Percentiles rank a stretch among this genome's conserved stretches.
These are phyloP conservation scores for Paecilomyces variotii DNA, from an alignment of 2,329 filamentous ascomycete species.

Conservation along the genomic window DNA sequence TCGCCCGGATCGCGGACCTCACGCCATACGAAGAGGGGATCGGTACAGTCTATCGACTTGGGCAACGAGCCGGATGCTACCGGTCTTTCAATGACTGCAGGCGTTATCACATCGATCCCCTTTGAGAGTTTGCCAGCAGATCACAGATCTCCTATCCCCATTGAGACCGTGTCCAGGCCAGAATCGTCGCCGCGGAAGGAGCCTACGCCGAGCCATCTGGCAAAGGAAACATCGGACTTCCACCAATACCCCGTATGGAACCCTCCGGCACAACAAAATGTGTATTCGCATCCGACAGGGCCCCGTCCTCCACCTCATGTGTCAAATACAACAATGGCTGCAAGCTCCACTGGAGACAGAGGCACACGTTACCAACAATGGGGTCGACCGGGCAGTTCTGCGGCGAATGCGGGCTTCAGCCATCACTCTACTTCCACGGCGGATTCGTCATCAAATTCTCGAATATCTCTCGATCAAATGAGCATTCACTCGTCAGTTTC, in stretches of 20 bases:
- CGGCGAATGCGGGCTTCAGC: conserved; percentile 43
- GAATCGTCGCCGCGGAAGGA: conserved; percentile 58
- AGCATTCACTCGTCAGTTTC: conserved; percentile 56
- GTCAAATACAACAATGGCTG: conserved; percentile 55
- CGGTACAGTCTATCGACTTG: conserved; percentile 62
- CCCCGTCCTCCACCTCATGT: conserved; percentile 52
- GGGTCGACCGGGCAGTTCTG: conserved; percentile 54
- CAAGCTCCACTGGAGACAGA: conserved; percentile 61
- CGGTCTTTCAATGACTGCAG: conserved; percentile 66
- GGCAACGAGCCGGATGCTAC: conserved; percentile 52
- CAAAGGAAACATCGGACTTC: conserved; percentile 68
- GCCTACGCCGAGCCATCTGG: conserved; percentile 73
- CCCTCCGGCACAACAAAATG: conserved; percentile 42
- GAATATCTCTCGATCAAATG: conserved; percentile 55
- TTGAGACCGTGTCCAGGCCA: conserved; percentile 63
- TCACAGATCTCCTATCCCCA: conserved; percentile 59
- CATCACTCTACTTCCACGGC: conserved; percentile 52
- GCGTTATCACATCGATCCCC: conserved; percentile 79
- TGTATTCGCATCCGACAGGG: conserved; percentile 50
- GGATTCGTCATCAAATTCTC: conserved; percentile 46
- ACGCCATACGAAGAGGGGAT: conserved; percentile 64
- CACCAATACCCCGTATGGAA: conserved; percentile 81
- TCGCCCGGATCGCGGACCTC: conserved; percentile 61
- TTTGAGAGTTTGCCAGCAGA: conserved; percentile 65
- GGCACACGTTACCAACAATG: conserved; percentile 71